Evolutionary conservation across 306 rosid species (phyloP).

Genomic region (Glycine soja): DNA sequence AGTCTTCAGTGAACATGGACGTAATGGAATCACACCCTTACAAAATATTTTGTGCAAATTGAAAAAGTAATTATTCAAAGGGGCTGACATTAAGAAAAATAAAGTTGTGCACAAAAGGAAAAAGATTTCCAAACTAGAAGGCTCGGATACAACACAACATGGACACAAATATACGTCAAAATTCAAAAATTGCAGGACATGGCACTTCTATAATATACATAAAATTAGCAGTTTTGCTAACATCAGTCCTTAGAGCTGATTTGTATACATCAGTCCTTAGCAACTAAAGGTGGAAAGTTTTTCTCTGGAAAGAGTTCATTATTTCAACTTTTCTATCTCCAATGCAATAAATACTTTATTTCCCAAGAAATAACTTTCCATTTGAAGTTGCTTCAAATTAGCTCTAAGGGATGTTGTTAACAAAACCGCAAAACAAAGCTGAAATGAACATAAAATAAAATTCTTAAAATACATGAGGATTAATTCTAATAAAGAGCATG

Average conservation of each 20-base stretch:
- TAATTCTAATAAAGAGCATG: neutral
- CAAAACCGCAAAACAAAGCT: neutral
- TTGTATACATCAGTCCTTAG: neutral
- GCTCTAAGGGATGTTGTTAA: neutral
- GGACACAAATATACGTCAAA: neutral
- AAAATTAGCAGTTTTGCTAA: neutral
- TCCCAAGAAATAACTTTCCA: neutral
- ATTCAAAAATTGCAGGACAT: neutral
- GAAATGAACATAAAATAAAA: neutral
- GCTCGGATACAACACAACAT: neutral
- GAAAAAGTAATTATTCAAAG: constrained; percentile 11
- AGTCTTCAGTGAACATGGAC: constrained; percentile 26
- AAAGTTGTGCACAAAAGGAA: neutral
- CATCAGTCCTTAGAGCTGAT: neutral
- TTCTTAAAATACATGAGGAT: neutral
- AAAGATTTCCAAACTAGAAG: constrained; percentile 1
- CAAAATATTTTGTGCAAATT: constrained; percentile 26
- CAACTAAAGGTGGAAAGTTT: neutral
- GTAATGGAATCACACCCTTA: constrained; percentile 4
- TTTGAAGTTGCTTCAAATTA: neutral
- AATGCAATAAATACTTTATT: neutral
- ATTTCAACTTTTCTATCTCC: neutral
- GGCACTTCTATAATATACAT: neutral
- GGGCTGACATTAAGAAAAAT: neutral
- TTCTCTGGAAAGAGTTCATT: neutral